phyloP scores from a whole-genome alignment of 495 filamentous ascomycete species.

The Chaetomium cochliodes region DNA sequence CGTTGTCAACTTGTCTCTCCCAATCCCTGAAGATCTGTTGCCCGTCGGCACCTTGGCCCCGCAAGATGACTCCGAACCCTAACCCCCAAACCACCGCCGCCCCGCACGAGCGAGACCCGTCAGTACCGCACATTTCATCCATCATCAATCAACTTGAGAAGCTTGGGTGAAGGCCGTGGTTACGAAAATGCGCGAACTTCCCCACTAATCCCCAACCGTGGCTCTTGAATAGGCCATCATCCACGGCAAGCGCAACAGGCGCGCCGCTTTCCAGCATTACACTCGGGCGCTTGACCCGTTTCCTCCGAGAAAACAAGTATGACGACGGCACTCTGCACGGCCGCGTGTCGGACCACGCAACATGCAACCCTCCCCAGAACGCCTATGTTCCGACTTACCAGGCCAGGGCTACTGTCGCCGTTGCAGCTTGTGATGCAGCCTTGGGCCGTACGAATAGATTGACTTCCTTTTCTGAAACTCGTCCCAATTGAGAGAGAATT shows the following conservation, averaged over 20 bases:
- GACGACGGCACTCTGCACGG: conserved; percentile 6
- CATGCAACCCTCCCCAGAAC: not conserved
- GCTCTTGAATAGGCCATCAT: not conserved
- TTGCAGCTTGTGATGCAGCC: not conserved
- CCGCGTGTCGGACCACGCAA: not conserved
- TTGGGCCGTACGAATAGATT: too few relatives aligned
- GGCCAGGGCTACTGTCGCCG: not conserved
- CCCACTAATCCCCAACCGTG: too few relatives aligned
- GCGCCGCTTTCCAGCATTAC: not conserved
- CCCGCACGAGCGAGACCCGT: too few relatives aligned
- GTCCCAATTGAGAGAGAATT: not conserved
- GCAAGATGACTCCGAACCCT: too few relatives aligned
- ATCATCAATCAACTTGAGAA: too few relatives aligned
- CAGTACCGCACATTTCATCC: too few relatives aligned
- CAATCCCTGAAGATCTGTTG: too few relatives aligned
- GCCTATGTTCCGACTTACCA: not conserved
- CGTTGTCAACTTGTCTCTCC: too few relatives aligned
- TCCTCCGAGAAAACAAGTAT: not conserved
- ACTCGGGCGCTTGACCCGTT: conserved; percentile 2
- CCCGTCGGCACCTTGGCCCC: too few relatives aligned
- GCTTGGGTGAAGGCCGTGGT: too few relatives aligned
- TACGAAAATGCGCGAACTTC: too few relatives aligned
- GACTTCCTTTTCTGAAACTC: not conserved
- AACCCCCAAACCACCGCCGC: too few relatives aligned
- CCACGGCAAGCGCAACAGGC: not conserved